phyloP scores from a whole-genome alignment of 1,139 yeast genomes.

The Nakaseomyces nivariensis region DNA sequence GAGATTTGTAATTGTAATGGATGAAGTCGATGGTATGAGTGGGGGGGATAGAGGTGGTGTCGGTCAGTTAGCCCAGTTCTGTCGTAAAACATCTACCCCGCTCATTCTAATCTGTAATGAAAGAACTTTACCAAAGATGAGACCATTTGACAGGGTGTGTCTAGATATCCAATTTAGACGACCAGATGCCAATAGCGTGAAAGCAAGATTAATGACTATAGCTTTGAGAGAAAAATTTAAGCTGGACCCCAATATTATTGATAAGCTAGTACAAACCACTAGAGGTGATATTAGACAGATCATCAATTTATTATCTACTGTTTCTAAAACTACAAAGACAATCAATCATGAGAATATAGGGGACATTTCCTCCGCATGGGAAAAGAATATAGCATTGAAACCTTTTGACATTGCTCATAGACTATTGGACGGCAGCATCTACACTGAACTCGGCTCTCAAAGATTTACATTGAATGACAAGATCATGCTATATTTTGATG shows the following conservation, averaged over 20 bases:
- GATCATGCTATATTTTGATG: constrained; percentile 84
- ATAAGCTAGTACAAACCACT: constrained; percentile 76
- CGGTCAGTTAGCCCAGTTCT: constrained; percentile 83
- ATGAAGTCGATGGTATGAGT: constrained; percentile 99
- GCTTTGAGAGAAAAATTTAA: constrained; percentile 77
- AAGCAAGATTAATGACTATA: constrained; percentile 80
- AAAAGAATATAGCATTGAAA: constrained; percentile 79
- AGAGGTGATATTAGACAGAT: constrained; percentile 91
- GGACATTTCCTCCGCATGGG: constrained; percentile 63
- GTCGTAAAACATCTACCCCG: constrained; percentile 79
- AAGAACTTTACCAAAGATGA: constrained; percentile 84
- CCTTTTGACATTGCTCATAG: constrained; percentile 87
- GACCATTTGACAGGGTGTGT: constrained; percentile 86
- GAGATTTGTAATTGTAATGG: constrained; percentile 83
- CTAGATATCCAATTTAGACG: constrained; percentile 77
- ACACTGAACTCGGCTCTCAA: constrained; percentile 39
- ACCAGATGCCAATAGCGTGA: constrained; percentile 74
- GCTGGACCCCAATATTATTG: constrained; percentile 70
- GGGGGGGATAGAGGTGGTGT: constrained; percentile 99
- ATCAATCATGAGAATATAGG: constrained; percentile 45
- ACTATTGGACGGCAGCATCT: constrained; percentile 53
- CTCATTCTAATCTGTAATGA: constrained; percentile 92
- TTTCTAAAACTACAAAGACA: constrained; percentile 55
- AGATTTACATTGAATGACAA: constrained; percentile 63
- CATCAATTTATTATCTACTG: constrained; percentile 79